Conservation (phyloP, 2,329 filamentous ascomycete genomes). For the Stromatinia cepivora region DNA sequence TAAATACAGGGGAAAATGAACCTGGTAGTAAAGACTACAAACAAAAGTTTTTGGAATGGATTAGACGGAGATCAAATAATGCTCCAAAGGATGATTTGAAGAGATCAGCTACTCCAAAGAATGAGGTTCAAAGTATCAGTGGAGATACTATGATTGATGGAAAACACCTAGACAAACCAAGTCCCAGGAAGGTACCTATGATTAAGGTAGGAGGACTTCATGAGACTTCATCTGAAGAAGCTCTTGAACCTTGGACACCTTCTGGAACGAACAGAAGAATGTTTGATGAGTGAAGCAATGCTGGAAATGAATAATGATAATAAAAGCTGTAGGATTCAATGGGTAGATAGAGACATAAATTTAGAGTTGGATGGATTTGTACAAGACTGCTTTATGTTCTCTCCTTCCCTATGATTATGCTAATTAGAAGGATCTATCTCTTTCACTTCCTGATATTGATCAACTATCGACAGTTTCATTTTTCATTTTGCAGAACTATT, state of each 20-base stretch:
- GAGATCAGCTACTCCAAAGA: neutral
- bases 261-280: slow-evolving; percentile 3
- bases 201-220: neutral
- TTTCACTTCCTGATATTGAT: neutral
- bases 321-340: neutral
- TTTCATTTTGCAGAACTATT: neutral
- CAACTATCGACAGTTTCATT: neutral
- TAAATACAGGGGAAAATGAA: neutral
- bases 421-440: neutral
- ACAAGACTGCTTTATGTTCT: neutral
- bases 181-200: neutral
- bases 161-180: neutral
- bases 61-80: neutral
- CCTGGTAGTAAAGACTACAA: neutral
- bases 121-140: neutral
- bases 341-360: neutral
- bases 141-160: neutral
- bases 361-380: neutral
- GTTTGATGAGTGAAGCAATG: neutral
- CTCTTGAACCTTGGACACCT: neutral
- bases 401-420: too few species aligned
- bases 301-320: neutral
- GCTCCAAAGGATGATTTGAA: neutral
- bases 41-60: neutral
- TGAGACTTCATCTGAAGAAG: neutral